Evolutionary conservation across 148 eudicot genomes (phyloP).

Genomic region (Rhododendron vialii): DNA sequence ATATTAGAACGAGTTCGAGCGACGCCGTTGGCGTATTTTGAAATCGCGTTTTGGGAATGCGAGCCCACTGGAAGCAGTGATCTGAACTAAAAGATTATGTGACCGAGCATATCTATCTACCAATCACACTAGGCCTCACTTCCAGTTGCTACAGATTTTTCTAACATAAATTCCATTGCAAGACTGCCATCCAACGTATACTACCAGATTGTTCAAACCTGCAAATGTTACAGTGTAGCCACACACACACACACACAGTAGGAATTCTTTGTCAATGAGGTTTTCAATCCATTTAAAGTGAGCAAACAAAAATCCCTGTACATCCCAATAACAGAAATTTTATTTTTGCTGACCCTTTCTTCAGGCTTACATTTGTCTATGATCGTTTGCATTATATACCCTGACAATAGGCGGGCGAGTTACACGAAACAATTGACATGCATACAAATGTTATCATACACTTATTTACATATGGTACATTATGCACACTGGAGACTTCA

Average conservation of each 20-base stretch:
- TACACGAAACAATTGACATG: neutral
- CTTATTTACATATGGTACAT: neutral
- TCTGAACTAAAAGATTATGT: too few relatives aligned
- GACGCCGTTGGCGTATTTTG: too few relatives aligned
- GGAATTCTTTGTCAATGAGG: neutral
- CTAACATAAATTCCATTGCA: neutral
- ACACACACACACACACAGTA: neutral
- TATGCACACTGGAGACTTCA: neutral
- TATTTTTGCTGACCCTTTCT: neutral
- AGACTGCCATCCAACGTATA: neutral
- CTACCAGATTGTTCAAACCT: neutral
- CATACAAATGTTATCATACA: neutral
- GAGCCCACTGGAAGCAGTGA: too few relatives aligned
- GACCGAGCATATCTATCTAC: neutral
- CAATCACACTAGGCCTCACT: neutral
- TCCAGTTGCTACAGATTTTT: neutral
- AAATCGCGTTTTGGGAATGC: too few relatives aligned
- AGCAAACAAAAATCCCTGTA: neutral
- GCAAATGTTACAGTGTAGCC: neutral
- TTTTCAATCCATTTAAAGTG: neutral
- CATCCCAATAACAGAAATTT: neutral
- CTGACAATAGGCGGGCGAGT: neutral
- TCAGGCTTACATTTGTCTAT: neutral
- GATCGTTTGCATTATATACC: neutral
- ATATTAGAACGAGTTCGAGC: too few relatives aligned